Evolutionary conservation across 1,139 yeast species (phyloP).

Genomic region (Hyphopichia wangnamkhiaoensis): DNA sequence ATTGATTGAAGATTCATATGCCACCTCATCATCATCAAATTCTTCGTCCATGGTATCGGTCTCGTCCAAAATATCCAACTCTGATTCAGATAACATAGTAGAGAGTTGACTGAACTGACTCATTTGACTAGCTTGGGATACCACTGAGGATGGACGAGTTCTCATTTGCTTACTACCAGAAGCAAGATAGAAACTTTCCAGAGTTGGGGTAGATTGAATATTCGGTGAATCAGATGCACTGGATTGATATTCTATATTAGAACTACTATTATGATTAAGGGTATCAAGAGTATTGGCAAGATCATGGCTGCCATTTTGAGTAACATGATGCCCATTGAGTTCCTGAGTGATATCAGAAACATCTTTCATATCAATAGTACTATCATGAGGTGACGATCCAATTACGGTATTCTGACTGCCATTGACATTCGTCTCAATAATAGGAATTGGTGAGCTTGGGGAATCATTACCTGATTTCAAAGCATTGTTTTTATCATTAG

Average conservation of each 20-base stretch:
- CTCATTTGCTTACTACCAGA: constrained; percentile 14
- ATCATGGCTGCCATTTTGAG: neutral
- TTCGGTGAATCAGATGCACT: constrained; percentile 7
- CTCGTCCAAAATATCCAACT: constrained; percentile 43
- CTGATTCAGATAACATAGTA: constrained; percentile 49
- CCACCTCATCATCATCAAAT: constrained; percentile 35
- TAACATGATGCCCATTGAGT: neutral
- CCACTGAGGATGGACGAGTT: constrained; percentile 64
- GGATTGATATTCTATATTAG: neutral
- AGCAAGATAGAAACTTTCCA: constrained; percentile 4
- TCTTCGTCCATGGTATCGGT: constrained; percentile 50
- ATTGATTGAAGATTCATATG: constrained; percentile 34
- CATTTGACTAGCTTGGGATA: constrained; percentile 61
- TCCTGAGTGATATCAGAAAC: too few relatives aligned
- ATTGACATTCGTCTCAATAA: constrained; percentile 2
- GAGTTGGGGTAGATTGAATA: constrained; percentile 5
- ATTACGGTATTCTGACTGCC: constrained; percentile 1
- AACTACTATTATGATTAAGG: neutral
- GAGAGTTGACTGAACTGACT: constrained; percentile 60
- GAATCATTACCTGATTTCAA: neutral
- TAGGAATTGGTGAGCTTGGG: constrained; percentile 1
- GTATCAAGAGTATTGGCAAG: neutral
- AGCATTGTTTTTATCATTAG: neutral
- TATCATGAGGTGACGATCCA: constrained; percentile 2
- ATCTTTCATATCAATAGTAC: constrained; percentile 1